Conservation (phyloP, 2,329 filamentous ascomycete species). For the Parastagonospora avenae region DNA sequence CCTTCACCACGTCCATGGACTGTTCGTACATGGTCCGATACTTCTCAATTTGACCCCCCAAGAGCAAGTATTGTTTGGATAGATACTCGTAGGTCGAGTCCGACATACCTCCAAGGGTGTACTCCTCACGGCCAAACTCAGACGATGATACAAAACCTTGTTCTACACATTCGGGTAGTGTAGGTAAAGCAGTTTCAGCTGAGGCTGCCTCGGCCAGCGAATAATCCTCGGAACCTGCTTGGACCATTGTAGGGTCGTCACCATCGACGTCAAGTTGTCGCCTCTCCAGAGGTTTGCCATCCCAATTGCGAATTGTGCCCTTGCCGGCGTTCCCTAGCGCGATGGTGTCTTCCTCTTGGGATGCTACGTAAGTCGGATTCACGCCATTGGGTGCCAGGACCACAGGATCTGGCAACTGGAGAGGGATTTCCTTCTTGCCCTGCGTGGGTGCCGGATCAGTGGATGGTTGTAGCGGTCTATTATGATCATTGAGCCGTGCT, state of each 20-base stretch:
- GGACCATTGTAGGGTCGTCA: slow-evolving; percentile 10
- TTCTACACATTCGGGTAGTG: slow-evolving; percentile 36
- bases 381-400: slow-evolving; percentile 25
- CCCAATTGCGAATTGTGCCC: slow-evolving; percentile 28
- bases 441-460: slow-evolving; percentile 17
- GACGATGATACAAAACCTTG: slow-evolving; percentile 63
- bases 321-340: slow-evolving; percentile 13
- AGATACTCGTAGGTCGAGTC: slow-evolving; percentile 52
- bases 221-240: slow-evolving; percentile 4
- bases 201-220: slow-evolving; percentile 9
- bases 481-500: slow-evolving; percentile 24
- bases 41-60: slow-evolving; percentile 53
- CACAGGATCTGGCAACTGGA: slow-evolving; percentile 37
- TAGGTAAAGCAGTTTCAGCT: slow-evolving; percentile 13
- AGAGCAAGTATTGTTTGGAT: slow-evolving; percentile 54
- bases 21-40: slow-evolving; percentile 64
- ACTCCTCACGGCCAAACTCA: slow-evolving; percentile 52
- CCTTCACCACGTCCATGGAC: slow-evolving; percentile 50
- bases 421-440: slow-evolving; percentile 41
- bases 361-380: slow-evolving; percentile 18
- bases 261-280: slow-evolving; percentile 33
- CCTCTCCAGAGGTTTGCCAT: slow-evolving; percentile 20
- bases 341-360: slow-evolving; percentile 6
- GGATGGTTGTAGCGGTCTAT: slow-evolving; percentile 9
- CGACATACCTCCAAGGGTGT: slow-evolving; percentile 48